Conservation (phyloP, 2,329 filamentous ascomycete species). For the Colletotrichum sojae region DNA sequence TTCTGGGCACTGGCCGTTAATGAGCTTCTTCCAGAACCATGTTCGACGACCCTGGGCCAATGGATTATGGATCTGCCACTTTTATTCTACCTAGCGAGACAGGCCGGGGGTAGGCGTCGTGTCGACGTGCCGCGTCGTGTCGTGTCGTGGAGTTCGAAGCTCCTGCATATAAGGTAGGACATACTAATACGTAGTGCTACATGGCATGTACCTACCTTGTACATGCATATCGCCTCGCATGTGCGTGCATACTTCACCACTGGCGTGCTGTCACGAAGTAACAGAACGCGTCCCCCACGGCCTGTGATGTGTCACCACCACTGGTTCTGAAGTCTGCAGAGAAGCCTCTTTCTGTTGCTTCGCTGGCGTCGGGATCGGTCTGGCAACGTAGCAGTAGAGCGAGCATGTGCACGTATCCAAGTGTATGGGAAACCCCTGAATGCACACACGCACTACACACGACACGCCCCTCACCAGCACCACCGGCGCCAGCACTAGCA, state of each 20-base stretch:
- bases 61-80: conserved; percentile 33
- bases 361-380: conserved; percentile 30
- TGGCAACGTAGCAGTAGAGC: conserved; percentile 15
- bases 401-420: conserved; percentile 33
- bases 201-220: not conserved
- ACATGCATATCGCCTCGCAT: not conserved
- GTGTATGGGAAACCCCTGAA: conserved; percentile 36
- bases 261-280: not conserved
- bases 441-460: conserved; percentile 6
- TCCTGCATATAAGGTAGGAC: not conserved
- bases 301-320: not conserved
- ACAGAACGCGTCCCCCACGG: conserved; percentile 20
- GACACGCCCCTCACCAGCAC: conserved; percentile 16
- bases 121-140: conserved; percentile 2
- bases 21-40: conserved; percentile 37
- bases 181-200: not conserved
- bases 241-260: not conserved
- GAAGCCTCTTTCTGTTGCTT: not conserved
- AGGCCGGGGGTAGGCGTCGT: not conserved
- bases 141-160: no score
- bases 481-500: no score
- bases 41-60: conserved; percentile 25
- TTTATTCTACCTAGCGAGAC: conserved; percentile 39
- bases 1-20: conserved; percentile 21
- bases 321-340: not conserved